Evolutionary conservation across 1,139 yeast genomes (phyloP), one percentile per base, ranked within the genome.

Genomic region (Geotrichum europaeum): DNA sequence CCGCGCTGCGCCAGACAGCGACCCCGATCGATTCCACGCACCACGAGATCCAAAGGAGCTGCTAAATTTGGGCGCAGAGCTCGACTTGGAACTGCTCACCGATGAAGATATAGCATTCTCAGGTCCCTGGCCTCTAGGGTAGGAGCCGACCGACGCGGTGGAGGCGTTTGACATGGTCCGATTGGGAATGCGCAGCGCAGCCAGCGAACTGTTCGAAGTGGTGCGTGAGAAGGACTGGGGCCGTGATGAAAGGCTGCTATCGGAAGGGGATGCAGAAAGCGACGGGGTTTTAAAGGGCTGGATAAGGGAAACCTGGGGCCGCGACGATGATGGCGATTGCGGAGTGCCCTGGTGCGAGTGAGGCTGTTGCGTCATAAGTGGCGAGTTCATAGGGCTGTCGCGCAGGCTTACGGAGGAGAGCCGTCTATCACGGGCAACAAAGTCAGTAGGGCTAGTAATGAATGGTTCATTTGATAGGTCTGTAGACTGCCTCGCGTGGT

Each of bases 201-300:
- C 73, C 49, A 70, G 56, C 0, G 73, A 70, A 51, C 68, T 67
- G 60, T 68, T 72, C 7, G 70, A 70, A 1, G 70, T 66, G 13
- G 66, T 67, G 15, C 73, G 63, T 1, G 70, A 57, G 50, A 68
- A 65, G 3, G 73, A 66, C 20, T 65, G 60, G 7, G 67, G 64
- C 15, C 70, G 62, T 0, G 72, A 68, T 6, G 69, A 66, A 3
- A 58, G 22, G 9, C 47, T 49, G 20, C 43, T 51, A 28, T 62
- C 63, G 24, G 66, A 62, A 9, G 77, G 77, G 18, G 77, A 73
- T 13, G 70, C 75, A 4, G 76, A 69, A 10, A 74, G 65, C 1
- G 78, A 71, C 1, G 77, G 75, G 5, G 76, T 69, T 58, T 71
- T 74, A 65, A 75, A 75, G 4, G 78, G 78, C 57, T 74, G 72